These are phyloP conservation scores for Artemisia tridentata DNA, from an alignment of 129 eudicot species.

Conservation along the genomic window DNA sequence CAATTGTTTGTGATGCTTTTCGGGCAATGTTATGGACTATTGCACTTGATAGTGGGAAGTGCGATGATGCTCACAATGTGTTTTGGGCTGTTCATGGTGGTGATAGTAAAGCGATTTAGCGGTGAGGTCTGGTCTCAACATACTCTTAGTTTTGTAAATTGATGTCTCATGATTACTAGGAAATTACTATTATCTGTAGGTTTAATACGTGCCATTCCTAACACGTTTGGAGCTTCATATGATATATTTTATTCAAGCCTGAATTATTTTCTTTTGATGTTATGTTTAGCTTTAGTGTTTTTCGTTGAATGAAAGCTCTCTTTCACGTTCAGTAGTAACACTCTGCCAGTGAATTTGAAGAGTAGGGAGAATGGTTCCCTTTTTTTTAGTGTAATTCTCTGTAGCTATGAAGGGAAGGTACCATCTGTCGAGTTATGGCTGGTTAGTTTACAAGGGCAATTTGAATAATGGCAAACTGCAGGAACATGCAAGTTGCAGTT, in stretches of 20 bases:
- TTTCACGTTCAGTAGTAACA: too few relatives aligned
- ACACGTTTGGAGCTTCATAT: conserved; percentile 10
- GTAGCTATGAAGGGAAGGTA: background rate
- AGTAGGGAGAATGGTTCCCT: background rate
- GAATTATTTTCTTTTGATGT: background rate
- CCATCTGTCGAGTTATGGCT: background rate
- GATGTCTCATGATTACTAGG: background rate
- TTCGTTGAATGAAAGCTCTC: background rate
- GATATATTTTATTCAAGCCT: conserved; percentile 1
- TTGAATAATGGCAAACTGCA: background rate
- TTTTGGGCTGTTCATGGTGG: conserved; percentile 47
- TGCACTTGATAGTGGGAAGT: conserved; percentile 59
- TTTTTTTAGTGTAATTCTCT: background rate
- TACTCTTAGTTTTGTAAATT: conserved; percentile 7
- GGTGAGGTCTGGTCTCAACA: conserved; percentile 28
- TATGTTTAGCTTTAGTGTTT: background rate
- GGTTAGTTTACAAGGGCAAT: background rate
- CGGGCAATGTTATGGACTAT: conserved; percentile 77
- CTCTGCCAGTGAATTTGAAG: background rate
- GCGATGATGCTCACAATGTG: conserved; percentile 64
- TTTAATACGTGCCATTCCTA: conserved; percentile 13
- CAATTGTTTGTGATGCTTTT: conserved; percentile 80
- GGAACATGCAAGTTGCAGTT: too few relatives aligned
- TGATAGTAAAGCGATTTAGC: conserved; percentile 27
- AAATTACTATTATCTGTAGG: background rate